phyloP scores from a whole-genome alignment of 345 rosid genomes.

The Citrus cavaleriei region DNA sequence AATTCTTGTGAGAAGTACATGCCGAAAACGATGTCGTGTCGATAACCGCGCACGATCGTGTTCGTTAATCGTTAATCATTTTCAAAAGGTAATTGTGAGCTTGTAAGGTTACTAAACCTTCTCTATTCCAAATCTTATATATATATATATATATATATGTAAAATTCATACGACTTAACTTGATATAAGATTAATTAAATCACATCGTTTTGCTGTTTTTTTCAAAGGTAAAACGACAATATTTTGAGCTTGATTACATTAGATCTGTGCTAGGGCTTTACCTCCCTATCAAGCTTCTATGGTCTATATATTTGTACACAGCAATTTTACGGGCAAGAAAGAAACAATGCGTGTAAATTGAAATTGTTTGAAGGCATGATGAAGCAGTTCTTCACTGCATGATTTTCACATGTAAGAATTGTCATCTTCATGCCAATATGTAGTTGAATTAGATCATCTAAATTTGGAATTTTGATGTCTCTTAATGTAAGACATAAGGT shows the following conservation, averaged over 20 bases:
- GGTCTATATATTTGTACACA: too few species aligned
- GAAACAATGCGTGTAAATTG: not conserved
- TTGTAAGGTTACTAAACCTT: not conserved
- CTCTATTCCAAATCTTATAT: not conserved
- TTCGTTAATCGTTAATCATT: not conserved
- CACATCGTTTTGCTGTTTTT: too few species aligned
- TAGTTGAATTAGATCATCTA: not conserved
- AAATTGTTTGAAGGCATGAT: not conserved
- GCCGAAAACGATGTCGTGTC: not conserved
- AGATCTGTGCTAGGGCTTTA: too few species aligned
- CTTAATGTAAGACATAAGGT: constrained; percentile 18
- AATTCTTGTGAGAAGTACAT: not conserved
- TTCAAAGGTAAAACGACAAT: too few species aligned
- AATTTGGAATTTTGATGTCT: constrained; percentile 10
- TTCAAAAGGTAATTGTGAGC: not conserved
- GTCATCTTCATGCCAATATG: not conserved
- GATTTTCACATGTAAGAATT: not conserved
- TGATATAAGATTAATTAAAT: too few species aligned
- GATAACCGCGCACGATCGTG: not conserved
- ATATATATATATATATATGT: too few species aligned
- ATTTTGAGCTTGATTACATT: too few species aligned
- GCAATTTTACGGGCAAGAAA: not conserved
- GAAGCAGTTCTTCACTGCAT: not conserved
- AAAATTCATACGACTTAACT: too few species aligned
- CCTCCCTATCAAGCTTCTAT: too few species aligned